Evolutionary conservation across 768 basidiomycete species (phyloP).

Genomic region (Phanerochaete sordida): DNA sequence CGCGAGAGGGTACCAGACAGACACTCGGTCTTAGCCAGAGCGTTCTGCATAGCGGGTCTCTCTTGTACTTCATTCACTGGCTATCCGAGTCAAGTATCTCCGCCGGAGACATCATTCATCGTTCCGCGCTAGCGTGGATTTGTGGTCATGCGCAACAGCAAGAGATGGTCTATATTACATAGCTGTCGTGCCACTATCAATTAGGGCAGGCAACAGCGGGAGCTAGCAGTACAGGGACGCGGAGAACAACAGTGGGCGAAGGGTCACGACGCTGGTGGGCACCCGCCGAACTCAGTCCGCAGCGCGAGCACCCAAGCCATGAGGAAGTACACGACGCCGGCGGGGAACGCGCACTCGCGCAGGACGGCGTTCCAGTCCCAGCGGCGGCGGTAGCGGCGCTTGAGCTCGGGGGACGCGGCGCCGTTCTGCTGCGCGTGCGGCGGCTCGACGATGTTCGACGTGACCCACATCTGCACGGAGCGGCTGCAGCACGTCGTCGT

Average conservation of each 20-base stretch:
- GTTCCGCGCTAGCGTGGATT: no score
- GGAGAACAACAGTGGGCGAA: not conserved
- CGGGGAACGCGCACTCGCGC: slow-evolving; percentile 68
- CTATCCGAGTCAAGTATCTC: no score
- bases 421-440: slow-evolving; percentile 7
- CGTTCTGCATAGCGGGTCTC: no score
- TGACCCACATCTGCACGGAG: slow-evolving; percentile 93
- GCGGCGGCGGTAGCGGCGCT: slow-evolving; percentile 44
- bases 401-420: not conserved
- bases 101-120: no score
- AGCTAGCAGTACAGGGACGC: not conserved
- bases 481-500: slow-evolving; percentile 83
- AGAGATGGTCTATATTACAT: no score
- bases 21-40: no score
- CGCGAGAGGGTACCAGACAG: slow-evolving; percentile 79
- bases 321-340: slow-evolving; percentile 68
- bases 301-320: slow-evolving; percentile 69
- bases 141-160: no score
- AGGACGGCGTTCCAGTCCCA: slow-evolving; percentile 83
- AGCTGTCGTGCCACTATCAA: no score
- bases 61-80: no score
- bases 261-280: not conserved
- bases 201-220: no score
- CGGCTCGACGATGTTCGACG: slow-evolving; percentile 66
- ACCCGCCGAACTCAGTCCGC: slow-evolving; percentile 31